These are phyloP conservation scores for Lachnellula hyalina DNA, from an alignment of 2,329 filamentous ascomycete species.

Conservation along the genomic window DNA sequence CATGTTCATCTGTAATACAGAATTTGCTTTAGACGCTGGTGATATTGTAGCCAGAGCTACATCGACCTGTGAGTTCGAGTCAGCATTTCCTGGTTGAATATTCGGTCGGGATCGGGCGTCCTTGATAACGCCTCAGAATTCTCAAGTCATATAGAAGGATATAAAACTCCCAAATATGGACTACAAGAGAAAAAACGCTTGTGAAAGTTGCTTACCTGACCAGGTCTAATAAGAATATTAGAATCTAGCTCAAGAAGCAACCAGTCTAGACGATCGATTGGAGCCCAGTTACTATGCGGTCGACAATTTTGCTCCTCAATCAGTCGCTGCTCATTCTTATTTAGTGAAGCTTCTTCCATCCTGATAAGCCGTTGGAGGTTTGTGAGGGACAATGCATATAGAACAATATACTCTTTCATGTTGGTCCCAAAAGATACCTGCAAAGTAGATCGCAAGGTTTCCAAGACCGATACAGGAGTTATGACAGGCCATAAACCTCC, in stretches of 20 bases:
- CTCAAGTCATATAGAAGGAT: neutral
- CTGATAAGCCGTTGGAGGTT: constrained; percentile 40
- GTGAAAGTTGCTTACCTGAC: neutral
- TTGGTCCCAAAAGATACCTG: constrained; percentile 28
- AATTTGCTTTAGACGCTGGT: constrained; percentile 47
- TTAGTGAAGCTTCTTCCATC: constrained; percentile 34
- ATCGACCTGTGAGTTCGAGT: constrained; percentile 43
- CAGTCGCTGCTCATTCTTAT: constrained; percentile 29
- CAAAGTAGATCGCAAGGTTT: constrained; percentile 36
- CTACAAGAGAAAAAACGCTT: too few relatives aligned
- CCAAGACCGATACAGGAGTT: constrained; percentile 37
- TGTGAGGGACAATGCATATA: constrained; percentile 37
- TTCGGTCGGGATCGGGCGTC: too few relatives aligned
- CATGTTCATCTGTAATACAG: constrained; percentile 64
- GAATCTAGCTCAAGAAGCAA: constrained; percentile 62
- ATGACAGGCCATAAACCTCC: constrained; percentile 38
- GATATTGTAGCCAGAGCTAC: constrained; percentile 56
- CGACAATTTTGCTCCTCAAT: constrained; percentile 35
- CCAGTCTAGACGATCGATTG: constrained; percentile 51
- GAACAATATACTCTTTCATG: constrained; percentile 35
- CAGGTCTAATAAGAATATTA: constrained; percentile 54
- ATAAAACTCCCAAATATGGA: neutral
- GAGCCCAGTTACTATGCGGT: constrained; percentile 35
- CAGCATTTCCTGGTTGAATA: neutral
- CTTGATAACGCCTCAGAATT: neutral